Evolutionary conservation across 139 green algal genomes (phyloP), one percentile per base, ranked within the genome.

Genomic region (Tetradesmus obliquus): DNA sequence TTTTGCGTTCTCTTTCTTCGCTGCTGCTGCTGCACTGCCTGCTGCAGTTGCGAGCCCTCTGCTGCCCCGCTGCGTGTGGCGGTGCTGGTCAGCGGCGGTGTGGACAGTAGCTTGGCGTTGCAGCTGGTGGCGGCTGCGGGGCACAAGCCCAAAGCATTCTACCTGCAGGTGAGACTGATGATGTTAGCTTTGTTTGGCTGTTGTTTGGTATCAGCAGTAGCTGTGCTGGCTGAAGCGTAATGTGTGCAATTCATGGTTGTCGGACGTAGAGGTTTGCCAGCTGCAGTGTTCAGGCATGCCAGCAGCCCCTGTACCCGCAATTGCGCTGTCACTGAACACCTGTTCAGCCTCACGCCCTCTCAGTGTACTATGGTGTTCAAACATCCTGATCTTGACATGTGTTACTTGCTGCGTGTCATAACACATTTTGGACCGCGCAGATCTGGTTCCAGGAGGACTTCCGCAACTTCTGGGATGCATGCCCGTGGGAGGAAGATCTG

Each of bases 381-480:
- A 45, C 32, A 45, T 45, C 32, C 32, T 45, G 32, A 45, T 45
- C 32, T 45, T 45, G 32, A n/a, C 8, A 76, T 76, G 66, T 76
- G 66, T 76, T 76, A 76, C 66, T 76, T 76, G 15, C 17, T 24
- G 17, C 17, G 17, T 76, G 66, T 76, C 5, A 76, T 76, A 76
- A 76, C 17, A 6, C 66, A 24, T 3, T 76, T 76, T 13, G 93
- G n/a, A 54, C 51, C 62, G 19, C 74, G 82, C 82, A 99, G 93
- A 99, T 99, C 72, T 98, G 97, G 96, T 99, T 98, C 90, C 96
- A 99, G 91, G 97, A 99, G 92, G 98, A 99, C 92, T 99, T 99
- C 86, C 90, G 96, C 1, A 99, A 99, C 95, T 98, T 95, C 72
- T 99, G 97, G 97, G 96, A 97, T 22, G 88, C 95, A 0, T 99